phyloP scores from a whole-genome alignment of 768 basidiomycete genomes.

The Suillus hirtellus region DNA sequence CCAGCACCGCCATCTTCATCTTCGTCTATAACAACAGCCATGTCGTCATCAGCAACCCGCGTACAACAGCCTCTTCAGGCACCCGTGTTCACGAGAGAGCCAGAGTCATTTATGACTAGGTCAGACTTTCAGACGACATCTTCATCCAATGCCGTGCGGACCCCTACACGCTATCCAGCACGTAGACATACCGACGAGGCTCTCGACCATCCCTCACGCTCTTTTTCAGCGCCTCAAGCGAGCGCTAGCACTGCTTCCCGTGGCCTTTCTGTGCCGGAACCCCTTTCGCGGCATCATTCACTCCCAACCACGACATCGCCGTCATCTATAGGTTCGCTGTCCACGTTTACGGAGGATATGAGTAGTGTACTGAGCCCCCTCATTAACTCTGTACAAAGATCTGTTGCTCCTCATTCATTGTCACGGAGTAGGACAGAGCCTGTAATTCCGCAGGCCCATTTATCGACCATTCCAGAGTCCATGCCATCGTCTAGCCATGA shows the following conservation, averaged over 20 bases:
- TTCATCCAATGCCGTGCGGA: conserved; percentile 66
- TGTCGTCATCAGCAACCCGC: conserved; percentile 17
- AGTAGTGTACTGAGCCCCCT: conserved; percentile 21
- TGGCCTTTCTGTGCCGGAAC: conserved; percentile 20
- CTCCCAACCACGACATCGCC: conserved; percentile 25
- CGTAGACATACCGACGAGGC: conserved; percentile 30
- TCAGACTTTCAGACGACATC: conserved; percentile 66
- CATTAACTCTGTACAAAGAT: conserved; percentile 20
- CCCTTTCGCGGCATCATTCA: conserved; percentile 27
- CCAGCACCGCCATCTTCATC: conserved; percentile 31
- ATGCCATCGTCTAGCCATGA: conserved; percentile 18
- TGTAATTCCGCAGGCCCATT: conserved; percentile 16
- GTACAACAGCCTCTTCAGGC: conserved; percentile 13
- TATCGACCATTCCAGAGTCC: conserved; percentile 30
- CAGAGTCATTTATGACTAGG: conserved; percentile 51
- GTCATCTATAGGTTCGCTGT: conserved; percentile 20
- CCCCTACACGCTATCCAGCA: conserved; percentile 57
- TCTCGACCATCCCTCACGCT: conserved; percentile 18
- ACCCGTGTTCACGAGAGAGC: conserved; percentile 24
- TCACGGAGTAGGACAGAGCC: conserved; percentile 34
- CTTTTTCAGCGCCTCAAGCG: conserved; percentile 23
- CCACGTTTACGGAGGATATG: conserved; percentile 30
- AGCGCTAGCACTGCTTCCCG: conserved; percentile 18
- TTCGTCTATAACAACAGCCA: conserved; percentile 1
- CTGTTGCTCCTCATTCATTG: conserved; percentile 15